phyloP scores from a whole-genome alignment of 345 rosid genomes.

The Pseudoturritis turrita region DNA sequence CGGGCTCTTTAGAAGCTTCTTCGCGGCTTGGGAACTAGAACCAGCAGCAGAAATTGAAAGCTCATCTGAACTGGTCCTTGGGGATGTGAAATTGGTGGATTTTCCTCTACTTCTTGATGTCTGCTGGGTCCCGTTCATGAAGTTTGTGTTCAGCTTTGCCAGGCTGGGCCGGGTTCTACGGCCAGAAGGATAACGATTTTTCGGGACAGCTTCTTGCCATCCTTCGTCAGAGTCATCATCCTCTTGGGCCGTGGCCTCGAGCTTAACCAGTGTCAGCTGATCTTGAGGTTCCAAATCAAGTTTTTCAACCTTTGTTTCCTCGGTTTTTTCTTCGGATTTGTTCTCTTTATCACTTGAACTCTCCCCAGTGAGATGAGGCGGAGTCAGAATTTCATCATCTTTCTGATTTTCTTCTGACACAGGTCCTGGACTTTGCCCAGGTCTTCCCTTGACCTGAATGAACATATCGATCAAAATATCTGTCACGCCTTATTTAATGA shows the following conservation, averaged over 20 bases:
- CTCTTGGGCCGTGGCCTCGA: conserved; percentile 37
- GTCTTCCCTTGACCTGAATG: conserved; percentile 67
- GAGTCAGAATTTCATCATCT: conserved; percentile 53
- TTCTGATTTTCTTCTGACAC: conserved; percentile 56
- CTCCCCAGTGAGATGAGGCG: conserved; percentile 43
- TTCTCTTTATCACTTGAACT: conserved; percentile 80
- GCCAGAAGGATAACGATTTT: conserved; percentile 67
- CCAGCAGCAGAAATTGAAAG: conserved; percentile 37
- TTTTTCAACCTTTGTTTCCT: conserved; percentile 48
- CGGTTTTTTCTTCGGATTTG: conserved; percentile 49
- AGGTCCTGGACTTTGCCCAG: conserved; percentile 63
- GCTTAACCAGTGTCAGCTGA: conserved; percentile 30
- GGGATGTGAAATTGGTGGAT: conserved; percentile 55
- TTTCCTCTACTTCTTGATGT: conserved; percentile 69
- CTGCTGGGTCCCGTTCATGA: conserved; percentile 58
- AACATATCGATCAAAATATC: conserved; percentile 15
- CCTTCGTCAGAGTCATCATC: conserved; percentile 85
- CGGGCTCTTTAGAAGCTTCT: conserved; percentile 66
- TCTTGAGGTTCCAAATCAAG: conserved; percentile 43
- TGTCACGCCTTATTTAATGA: conserved; percentile 8
- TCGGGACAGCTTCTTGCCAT: conserved; percentile 99
- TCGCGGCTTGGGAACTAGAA: conserved; percentile 42
- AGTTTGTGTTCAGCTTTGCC: conserved; percentile 87
- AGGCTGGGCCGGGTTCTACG: conserved; percentile 80
- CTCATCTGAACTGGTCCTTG: conserved; percentile 48